Conservation (phyloP, 1,284 basidiomycete species). For the Leccinum angustisporum region DNA sequence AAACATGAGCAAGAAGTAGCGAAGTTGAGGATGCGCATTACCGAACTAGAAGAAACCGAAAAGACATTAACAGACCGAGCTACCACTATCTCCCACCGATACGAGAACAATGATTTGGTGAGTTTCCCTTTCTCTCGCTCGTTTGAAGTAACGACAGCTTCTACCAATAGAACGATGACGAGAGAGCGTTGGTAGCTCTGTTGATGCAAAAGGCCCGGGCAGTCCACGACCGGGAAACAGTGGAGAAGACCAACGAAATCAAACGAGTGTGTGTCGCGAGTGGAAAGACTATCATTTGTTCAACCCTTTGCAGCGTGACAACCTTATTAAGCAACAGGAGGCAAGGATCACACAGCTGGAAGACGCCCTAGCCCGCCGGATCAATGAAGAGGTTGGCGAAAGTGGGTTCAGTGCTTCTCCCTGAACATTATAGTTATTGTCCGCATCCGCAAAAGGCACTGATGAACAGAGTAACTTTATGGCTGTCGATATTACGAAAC, state of each 20-base stretch:
- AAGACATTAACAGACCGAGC: conserved; percentile 27
- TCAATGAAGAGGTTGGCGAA: conserved; percentile 39
- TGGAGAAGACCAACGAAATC: conserved; percentile 53
- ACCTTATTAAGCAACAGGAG: conserved; percentile 40
- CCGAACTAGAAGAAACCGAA: conserved; percentile 33
- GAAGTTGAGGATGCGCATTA: conserved; percentile 26
- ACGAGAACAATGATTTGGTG: conserved; percentile 45
- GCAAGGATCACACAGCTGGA: conserved; percentile 43
- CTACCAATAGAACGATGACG: conserved; percentile 42
- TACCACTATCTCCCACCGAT: conserved; percentile 35
- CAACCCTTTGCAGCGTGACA: conserved; percentile 41
- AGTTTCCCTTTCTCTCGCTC: conserved; percentile 9
- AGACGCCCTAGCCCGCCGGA: conserved; percentile 39
- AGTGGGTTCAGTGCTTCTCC: conserved; percentile 11
- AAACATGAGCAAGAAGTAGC: conserved; percentile 29
- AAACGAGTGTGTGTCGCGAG: conserved; percentile 39
- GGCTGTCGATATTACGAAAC: conserved; percentile 10
- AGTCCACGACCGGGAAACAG: conserved; percentile 48
- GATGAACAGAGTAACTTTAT: conserved; percentile 18
- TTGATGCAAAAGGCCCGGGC: conserved; percentile 43
- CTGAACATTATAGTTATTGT: conserved; percentile 17
- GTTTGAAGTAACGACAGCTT: conserved; percentile 10
- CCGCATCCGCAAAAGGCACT: conserved; percentile 13
- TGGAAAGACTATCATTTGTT: conserved; percentile 5
- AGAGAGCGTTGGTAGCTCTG: conserved; percentile 46